Evolutionary conservation across 306 rosid species (phyloP), one percentile per base, ranked within the genome.

Genomic region (Canavalia gladiata): DNA sequence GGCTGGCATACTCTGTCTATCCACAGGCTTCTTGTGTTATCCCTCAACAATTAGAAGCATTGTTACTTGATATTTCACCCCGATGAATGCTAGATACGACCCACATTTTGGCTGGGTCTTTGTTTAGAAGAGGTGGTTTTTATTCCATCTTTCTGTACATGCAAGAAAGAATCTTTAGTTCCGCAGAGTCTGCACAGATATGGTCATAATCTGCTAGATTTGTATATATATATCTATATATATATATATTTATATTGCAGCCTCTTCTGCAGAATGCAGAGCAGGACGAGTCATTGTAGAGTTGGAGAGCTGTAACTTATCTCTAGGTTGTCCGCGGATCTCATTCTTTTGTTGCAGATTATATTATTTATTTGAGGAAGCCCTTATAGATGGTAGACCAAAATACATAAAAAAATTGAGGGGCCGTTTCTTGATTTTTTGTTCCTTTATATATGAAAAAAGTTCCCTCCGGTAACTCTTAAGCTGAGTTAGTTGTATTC

Each of bases 251-350:
- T 87, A 77, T 87, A 89, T 78, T 87, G 72, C 91, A 83, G 87
- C 82, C 81, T 75, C 90, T 81, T 91, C 89, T 88, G 91, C 88
- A 85, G 84, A 84, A 91, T 85, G 96, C 91, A 85, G 90, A 85
- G 84, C 82, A 78, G 92, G 91, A 87, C 83, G 91, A 83, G 85
- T 87, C 87, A 29, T 82, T 88, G 91, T 88, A 93, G 93, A 88
- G 91, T 86, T 83, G 80, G 91, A 88, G 97, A 88, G 90, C 76
- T 84, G 88, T 89, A 90, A 86, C 87, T 83, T 84, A 80, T 76
- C 73, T 74, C 72, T 82, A 86, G 93, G 90, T 85, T 88, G 84
- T 83, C 87, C 54, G 42, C 87, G 77, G 83, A 83, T 72, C 84
- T 60, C 68, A 78, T 80, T 58, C 77, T 78, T 82, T 72, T 59